Conservation (phyloP, 2,329 filamentous ascomycete species). For the Cercospora nicotianae region DNA sequence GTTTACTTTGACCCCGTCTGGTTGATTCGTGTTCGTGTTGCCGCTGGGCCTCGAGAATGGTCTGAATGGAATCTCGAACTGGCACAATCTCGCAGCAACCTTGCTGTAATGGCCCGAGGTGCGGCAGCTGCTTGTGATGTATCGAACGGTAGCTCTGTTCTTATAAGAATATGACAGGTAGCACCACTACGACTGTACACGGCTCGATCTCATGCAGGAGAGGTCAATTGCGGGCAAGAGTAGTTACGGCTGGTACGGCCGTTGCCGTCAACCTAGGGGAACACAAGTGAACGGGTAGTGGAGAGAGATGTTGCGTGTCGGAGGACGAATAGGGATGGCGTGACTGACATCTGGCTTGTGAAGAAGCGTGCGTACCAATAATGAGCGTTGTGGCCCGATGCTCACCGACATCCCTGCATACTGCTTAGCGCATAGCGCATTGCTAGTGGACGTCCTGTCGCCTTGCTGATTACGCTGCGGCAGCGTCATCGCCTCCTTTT, state of each 20-base stretch:
- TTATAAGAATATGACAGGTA: neutral
- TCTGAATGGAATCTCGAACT: neutral
- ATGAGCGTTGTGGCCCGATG: neutral
- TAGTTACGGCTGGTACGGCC: neutral
- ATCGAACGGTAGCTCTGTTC: neutral
- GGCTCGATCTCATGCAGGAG: neutral
- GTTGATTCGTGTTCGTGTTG: neutral
- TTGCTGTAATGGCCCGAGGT: neutral
- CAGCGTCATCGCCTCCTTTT: conserved; percentile 1
- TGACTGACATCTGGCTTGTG: conserved; percentile 2
- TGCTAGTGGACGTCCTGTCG: neutral
- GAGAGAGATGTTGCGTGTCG: neutral
- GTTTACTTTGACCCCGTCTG: neutral
- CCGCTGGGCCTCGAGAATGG: neutral
- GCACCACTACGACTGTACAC: neutral
- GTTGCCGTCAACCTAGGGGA: neutral
- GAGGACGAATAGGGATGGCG: neutral
- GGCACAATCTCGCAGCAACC: neutral
- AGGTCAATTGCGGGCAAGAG: neutral
- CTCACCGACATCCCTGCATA: conserved; percentile 4
- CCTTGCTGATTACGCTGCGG: neutral
- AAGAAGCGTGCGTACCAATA: conserved; percentile 9
- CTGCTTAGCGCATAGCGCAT: conserved; percentile 1
- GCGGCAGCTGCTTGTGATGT: neutral
- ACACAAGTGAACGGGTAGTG: neutral